These are phyloP conservation scores for Ustanciosporium gigantosporum DNA, from an alignment of 1,284 basidiomycete genomes.

Conservation along the genomic window DNA sequence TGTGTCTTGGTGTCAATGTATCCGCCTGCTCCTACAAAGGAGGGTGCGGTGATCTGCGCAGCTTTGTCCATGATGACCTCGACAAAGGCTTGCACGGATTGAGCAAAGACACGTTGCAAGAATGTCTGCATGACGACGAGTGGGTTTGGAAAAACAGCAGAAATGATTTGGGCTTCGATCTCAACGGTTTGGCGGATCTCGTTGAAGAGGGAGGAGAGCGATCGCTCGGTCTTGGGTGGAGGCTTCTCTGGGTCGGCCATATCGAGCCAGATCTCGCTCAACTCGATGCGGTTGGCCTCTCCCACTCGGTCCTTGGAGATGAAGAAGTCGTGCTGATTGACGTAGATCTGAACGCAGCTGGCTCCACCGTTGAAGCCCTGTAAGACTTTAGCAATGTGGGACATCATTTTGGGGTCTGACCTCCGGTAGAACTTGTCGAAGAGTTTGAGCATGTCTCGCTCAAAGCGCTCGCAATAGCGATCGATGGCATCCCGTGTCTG, in stretches of 20 bases:
- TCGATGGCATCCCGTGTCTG: constrained; percentile 70
- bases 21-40: constrained; percentile 26
- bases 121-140: constrained; percentile 99
- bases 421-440: constrained; percentile 86
- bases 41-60: constrained; percentile 34
- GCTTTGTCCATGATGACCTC: constrained; percentile 59
- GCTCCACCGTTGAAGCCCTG: constrained; percentile 97
- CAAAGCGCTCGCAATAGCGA: constrained; percentile 95
- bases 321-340: constrained; percentile 88
- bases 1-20: constrained; percentile 20
- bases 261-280: constrained; percentile 75
- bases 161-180: constrained; percentile 96
- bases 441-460: constrained; percentile 94
- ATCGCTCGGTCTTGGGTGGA: constrained; percentile 79
- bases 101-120: constrained; percentile 93
- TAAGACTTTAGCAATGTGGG: constrained; percentile 94
- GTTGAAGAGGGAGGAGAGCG: constrained; percentile 76
- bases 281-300: constrained; percentile 68
- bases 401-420: constrained; percentile 99
- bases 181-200: constrained; percentile 90
- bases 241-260: constrained; percentile 69
- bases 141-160: constrained; percentile 96
- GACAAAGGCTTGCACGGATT: constrained; percentile 67
- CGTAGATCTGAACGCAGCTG: constrained; percentile 96
- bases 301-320: constrained; percentile 69